Conservation (phyloP, 2,329 filamentous ascomycete genomes). For the Alternaria conjuncta region DNA sequence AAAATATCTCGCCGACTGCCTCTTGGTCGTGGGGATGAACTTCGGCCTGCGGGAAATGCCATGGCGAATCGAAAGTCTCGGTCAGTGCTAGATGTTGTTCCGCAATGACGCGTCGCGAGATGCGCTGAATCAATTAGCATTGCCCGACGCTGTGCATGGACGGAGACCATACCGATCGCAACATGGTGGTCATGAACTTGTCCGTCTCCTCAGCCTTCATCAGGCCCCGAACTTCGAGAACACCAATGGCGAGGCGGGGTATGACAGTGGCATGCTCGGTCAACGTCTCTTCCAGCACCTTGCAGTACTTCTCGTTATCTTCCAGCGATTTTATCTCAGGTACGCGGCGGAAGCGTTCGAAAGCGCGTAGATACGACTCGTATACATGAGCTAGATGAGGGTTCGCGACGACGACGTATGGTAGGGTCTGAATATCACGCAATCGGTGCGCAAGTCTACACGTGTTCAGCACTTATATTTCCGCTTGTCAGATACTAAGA, state of each 20-base stretch:
- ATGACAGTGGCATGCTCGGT: conserved; percentile 92
- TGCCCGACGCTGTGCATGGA: rapidly evolving
- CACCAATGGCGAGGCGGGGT: conserved; percentile 90
- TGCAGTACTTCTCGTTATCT: conserved; percentile 88
- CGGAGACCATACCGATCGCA: conserved; percentile 74
- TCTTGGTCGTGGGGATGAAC: conserved; percentile 67
- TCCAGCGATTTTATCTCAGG: conserved; percentile 83
- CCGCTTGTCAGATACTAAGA: background rate
- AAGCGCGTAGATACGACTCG: conserved; percentile 95
- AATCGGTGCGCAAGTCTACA: conserved; percentile 86
- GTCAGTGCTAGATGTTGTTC: conserved; percentile 96
- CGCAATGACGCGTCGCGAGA: conserved; percentile 93
- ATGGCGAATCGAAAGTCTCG: conserved; percentile 88
- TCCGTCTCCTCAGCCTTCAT: conserved; percentile 85
- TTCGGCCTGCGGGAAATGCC: conserved; percentile 83
- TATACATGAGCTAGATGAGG: conserved; percentile 93
- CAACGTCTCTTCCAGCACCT: conserved; percentile 77
- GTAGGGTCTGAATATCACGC: conserved; percentile 94
- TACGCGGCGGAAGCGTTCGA: conserved; percentile 85
- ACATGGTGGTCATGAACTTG: conserved; percentile 91
- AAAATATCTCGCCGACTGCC: conserved; percentile 93
- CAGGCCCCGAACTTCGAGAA: conserved; percentile 84
- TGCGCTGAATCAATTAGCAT: conserved; percentile 64
- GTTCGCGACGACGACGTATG: conserved; percentile 96
- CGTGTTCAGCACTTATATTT: conserved; percentile 18